Evolutionary conservation across 768 basidiomycete species (phyloP).

Genomic region (Xerocomellus intermedius): DNA sequence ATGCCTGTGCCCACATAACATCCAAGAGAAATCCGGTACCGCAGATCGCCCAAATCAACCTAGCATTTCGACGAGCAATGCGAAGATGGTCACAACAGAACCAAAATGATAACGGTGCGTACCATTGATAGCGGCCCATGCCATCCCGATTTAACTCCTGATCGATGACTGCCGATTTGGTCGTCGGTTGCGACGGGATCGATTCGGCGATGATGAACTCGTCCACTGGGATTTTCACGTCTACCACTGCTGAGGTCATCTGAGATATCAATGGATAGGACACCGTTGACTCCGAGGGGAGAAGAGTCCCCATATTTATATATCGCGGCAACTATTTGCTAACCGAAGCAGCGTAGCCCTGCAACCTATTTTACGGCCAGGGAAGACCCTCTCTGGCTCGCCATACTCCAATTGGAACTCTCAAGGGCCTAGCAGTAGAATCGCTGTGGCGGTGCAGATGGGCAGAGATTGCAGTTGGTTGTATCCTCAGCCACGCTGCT

Average conservation of each 20-base stretch:
- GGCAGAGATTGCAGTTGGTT: no score
- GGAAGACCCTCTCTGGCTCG: no score
- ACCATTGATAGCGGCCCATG: constrained; percentile 20
- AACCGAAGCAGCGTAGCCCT: no score
- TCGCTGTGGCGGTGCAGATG: no score
- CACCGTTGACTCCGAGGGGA: not conserved
- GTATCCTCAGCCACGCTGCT: no score
- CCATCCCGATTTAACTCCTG: constrained; percentile 13
- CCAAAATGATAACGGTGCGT: not conserved
- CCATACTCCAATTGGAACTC: no score
- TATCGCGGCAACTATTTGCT: no score
- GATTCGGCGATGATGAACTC: no score
- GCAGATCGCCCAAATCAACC: constrained; percentile 17
- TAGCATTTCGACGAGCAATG: not conserved
- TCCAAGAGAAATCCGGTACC: constrained; percentile 12
- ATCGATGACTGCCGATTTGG: constrained; percentile 12
- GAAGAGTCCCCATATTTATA: not conserved
- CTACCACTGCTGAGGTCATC: not conserved
- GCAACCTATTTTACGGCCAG: no score
- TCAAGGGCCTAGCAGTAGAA: no score
- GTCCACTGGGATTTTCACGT: not conserved
- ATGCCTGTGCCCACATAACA: constrained; percentile 4
- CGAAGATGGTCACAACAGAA: not conserved
- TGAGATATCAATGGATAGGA: not conserved
- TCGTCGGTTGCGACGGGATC: not conserved